Evolutionary conservation across 208 protist species (phyloP).

Genomic region (Trypanosoma conorhini): DNA sequence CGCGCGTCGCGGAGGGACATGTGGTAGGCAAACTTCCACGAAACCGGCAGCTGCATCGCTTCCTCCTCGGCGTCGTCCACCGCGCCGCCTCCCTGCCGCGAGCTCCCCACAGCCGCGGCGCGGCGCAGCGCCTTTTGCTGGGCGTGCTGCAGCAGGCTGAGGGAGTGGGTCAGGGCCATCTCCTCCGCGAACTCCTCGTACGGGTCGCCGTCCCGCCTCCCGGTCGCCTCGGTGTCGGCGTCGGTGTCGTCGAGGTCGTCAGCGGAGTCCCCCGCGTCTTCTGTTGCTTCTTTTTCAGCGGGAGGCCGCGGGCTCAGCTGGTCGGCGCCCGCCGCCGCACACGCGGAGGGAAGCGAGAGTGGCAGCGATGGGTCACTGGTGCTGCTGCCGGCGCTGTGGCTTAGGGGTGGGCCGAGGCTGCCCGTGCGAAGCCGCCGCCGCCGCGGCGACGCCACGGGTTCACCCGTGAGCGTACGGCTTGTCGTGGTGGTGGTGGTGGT

Average conservation of each 20-base stretch:
- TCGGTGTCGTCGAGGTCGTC: not conserved
- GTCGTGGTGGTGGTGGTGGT: not conserved
- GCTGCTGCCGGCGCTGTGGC: not conserved
- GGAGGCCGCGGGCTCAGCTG: not conserved
- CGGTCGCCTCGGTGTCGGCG: not conserved
- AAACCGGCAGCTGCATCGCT: constrained; percentile 48
- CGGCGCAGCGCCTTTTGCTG: constrained; percentile 25
- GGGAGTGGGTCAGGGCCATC: constrained; percentile 64
- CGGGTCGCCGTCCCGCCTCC: constrained; percentile 24
- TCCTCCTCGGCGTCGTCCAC: constrained; percentile 33
- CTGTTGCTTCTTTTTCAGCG: not conserved
- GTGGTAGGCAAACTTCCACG: constrained; percentile 91
- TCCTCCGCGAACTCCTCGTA: constrained; percentile 58
- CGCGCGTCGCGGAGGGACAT: constrained; percentile 72
- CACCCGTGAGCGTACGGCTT: no score
- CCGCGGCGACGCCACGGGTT: no score
- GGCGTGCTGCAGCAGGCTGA: constrained; percentile 54
- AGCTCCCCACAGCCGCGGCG: not conserved
- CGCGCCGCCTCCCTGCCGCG: not conserved
- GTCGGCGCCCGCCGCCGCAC: no score
- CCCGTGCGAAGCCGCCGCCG: not conserved
- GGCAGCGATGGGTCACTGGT: not conserved
- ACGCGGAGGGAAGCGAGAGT: not conserved
- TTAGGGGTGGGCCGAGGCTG: not conserved
- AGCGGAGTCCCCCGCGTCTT: constrained; percentile 6